Evolutionary conservation across 352 stramenopile species (phyloP), one percentile per base, ranked within the genome.

Genomic region (Globisporangium okanoganense): DNA sequence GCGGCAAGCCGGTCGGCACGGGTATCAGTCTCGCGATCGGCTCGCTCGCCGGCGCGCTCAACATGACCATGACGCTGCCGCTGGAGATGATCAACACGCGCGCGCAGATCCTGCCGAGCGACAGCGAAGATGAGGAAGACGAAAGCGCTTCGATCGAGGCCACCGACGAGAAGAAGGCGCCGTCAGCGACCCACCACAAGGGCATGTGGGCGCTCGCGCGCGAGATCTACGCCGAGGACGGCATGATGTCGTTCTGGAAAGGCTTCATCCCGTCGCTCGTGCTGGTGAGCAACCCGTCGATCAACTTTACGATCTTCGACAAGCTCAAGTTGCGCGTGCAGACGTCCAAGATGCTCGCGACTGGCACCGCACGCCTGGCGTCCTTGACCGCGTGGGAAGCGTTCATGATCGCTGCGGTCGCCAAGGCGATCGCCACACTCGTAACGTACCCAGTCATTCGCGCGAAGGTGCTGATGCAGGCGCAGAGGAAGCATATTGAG

Each of bases 271-370:
- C 87, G 51, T 94, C 86, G n/a, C 69, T 96, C 29, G 78, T 96
- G 61, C 79, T 96, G 51, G 87, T 92, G 22, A 91, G 73, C 68
- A 96, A 96, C 66, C 87, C 87, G 29, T 90, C 86, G 33, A 96
- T 96, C 68, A 95, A 95, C 71, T 96, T 90, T 63, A 94, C 87
- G 18, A 76, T 92, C 48, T 96, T 94, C 49, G 86, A 96, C 69
- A 81, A 81, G 56, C 72, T 96, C 35, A 96, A 96, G 66, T 65
- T 90, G 44, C 67, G 76, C 29, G 51, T 90, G 58, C 81, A 85
- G 56, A 59, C 72, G 44, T 74, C 62, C 43, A 87, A 83, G 64
- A 86, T 80, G 70, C 56, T 62, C 29, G 68, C 77, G 40, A 70
- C 50, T 9, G 67, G 71, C 33, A 61, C 72, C 10, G 65, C 66